Evolutionary conservation across 2,329 filamentous ascomycete species (phyloP).

Genomic region (Cladophialophora immunda): DNA sequence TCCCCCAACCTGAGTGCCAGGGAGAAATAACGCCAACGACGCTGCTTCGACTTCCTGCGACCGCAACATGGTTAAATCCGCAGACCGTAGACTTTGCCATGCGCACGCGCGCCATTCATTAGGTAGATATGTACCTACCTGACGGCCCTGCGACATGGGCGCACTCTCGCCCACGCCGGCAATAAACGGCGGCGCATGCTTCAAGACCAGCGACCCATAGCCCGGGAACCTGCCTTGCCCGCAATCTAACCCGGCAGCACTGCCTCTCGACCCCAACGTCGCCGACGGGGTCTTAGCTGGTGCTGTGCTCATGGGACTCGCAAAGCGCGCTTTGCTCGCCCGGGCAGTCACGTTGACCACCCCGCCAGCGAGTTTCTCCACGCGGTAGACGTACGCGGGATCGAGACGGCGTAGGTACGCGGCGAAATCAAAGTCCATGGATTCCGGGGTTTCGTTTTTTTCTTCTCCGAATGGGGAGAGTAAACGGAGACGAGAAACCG

Average conservation of each 20-base stretch:
- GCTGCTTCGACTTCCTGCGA: slow-evolving; percentile 9
- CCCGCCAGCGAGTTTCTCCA: slow-evolving; percentile 19
- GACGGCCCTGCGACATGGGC: slow-evolving; percentile 16
- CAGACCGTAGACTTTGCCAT: too few species aligned
- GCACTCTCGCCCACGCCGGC: slow-evolving; percentile 19
- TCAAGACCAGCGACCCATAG: slow-evolving; percentile 18
- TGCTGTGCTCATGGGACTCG: too few species aligned
- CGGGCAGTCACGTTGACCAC: slow-evolving; percentile 25
- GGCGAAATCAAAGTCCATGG: slow-evolving; percentile 21
- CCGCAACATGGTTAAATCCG: too few species aligned
- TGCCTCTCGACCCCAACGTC: neutral
- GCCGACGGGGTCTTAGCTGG: too few species aligned
- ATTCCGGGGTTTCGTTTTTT: neutral
- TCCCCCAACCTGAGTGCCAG: too few species aligned
- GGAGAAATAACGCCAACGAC: slow-evolving; percentile 1
- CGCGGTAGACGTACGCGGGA: slow-evolving; percentile 7
- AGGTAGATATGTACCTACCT: slow-evolving; percentile 5
- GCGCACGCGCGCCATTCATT: too few species aligned
- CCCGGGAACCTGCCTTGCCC: slow-evolving; percentile 6
- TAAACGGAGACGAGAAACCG: too few species aligned
- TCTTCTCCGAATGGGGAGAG: too few species aligned
- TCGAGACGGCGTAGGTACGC: slow-evolving; percentile 17
- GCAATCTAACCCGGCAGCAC: neutral
- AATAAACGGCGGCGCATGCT: slow-evolving; percentile 26
- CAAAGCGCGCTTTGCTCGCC: slow-evolving; percentile 18